phyloP scores from a whole-genome alignment of 257 asterid species.

The Apocynum venetum region DNA sequence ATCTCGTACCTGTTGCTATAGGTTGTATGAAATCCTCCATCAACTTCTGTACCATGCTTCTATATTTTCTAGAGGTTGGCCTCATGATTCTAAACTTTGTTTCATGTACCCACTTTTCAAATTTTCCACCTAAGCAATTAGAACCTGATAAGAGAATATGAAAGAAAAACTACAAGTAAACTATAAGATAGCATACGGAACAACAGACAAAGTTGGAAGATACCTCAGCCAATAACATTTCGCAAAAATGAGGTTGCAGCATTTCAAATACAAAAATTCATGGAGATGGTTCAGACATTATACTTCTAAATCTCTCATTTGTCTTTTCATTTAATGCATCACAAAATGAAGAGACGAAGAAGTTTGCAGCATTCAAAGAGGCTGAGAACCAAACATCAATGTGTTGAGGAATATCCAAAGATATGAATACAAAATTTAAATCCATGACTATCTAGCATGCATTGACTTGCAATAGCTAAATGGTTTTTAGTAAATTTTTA shows the following conservation, averaged over 20 bases:
- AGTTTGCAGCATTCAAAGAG: constrained; percentile 58
- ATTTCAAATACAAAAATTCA: constrained; percentile 82
- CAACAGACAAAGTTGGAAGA: constrained; percentile 19
- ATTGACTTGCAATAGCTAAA: background rate
- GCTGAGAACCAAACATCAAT: constrained; percentile 36
- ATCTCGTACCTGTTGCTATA: constrained; percentile 55
- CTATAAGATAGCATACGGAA: constrained; percentile 22
- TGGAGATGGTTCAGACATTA: constrained; percentile 58
- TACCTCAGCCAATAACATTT: constrained; percentile 85
- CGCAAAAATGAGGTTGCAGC: constrained; percentile 90
- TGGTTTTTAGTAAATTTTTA: background rate
- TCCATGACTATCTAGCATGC: background rate
- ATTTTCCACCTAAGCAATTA: constrained; percentile 71
- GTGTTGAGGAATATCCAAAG: too few relatives aligned
- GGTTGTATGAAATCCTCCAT: constrained; percentile 86
- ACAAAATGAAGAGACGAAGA: constrained; percentile 73
- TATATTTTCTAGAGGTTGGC: too few relatives aligned
- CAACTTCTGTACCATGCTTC: too few relatives aligned
- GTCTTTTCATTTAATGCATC: constrained; percentile 54
- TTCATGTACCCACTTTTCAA: constrained; percentile 96
- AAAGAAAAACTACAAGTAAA: constrained; percentile 30
- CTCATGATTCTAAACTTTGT: constrained; percentile 95
- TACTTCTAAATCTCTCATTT: too few relatives aligned
- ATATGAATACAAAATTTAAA: constrained; percentile 4
- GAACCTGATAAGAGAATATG: constrained; percentile 41